A percentile compares a stretch with the other conserved stretches of the same genome.
Conservation (phyloP, 2,329 filamentous ascomycete genomes). For the Aspergillus eucalypticola region DNA sequence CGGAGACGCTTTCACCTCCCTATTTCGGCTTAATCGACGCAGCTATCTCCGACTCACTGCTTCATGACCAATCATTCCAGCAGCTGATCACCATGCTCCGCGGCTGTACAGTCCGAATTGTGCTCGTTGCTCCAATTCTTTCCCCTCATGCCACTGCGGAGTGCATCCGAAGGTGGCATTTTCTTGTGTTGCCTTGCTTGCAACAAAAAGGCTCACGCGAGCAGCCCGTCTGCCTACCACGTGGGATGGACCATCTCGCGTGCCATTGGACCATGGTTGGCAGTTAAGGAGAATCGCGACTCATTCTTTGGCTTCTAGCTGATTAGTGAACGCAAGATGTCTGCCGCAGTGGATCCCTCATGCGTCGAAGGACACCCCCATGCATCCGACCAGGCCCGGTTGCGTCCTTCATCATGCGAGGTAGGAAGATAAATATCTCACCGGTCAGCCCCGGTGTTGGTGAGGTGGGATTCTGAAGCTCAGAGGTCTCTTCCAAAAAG, state of each 20-base stretch:
- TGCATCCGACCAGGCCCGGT: not conserved
- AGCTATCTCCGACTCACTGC: not conserved
- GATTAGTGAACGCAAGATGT: not conserved
- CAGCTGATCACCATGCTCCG: not conserved
- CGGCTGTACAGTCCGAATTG: not conserved
- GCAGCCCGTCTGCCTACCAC: not conserved
- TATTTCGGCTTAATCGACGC: not conserved
- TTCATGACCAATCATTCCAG: slow-evolving; percentile 3
- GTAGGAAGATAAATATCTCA: slow-evolving; percentile 9
- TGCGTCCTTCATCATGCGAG: not conserved
- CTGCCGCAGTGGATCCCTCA: not conserved
- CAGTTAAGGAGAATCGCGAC: not conserved
- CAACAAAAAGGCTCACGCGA: slow-evolving; percentile 1
- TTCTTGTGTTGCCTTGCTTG: not conserved
- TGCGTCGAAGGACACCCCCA: not conserved
- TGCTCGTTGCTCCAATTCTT: not conserved
- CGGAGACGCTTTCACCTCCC: not conserved
- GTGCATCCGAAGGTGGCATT: not conserved
- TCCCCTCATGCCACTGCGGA: not conserved
- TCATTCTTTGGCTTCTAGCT: not conserved
- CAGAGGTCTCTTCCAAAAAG: not conserved
- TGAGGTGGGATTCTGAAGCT: not conserved
- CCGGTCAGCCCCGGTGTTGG: not conserved
- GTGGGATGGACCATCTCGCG: not conserved
- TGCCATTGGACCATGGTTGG: slow-evolving; percentile 4